Conservation (phyloP, 441 rosid species). For the Gossypium lobatum region DNA sequence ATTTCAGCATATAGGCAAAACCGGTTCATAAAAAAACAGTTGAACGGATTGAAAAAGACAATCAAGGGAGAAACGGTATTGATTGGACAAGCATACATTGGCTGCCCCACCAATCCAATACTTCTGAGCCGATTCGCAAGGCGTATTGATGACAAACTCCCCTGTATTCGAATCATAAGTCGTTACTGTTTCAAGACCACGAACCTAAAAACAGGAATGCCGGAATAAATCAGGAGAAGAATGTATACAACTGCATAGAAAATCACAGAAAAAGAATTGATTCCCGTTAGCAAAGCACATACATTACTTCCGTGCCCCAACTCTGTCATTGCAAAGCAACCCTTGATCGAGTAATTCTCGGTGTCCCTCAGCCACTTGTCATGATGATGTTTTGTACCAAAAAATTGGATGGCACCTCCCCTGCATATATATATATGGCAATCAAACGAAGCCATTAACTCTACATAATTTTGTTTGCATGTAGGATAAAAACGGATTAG, state of each 20-base stretch:
- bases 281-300: background rate
- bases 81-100: conserved; percentile 36
- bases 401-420: conserved; percentile 78
- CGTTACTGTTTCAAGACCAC: conserved; percentile 85
- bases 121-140: conserved; percentile 95
- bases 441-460: background rate
- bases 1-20: conserved; percentile 18
- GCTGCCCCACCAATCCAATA: conserved; percentile 98
- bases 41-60: background rate
- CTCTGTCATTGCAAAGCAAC: conserved; percentile 94
- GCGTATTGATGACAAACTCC: conserved; percentile 83
- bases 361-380: conserved; percentile 75
- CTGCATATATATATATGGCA: conserved; percentile 14
- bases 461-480: background rate
- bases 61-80: background rate
- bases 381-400: conserved; percentile 81
- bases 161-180: conserved; percentile 63
- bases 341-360: conserved; percentile 56
- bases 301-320: conserved; percentile 92
- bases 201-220: conserved; percentile 41
- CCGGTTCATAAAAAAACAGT: background rate
- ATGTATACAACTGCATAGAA: background rate
- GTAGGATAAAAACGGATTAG: too few species aligned
- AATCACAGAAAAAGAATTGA: background rate
- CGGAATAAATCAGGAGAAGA: conserved; percentile 2